Evolutionary conservation across 352 stramenopile genomes (phyloP), one percentile per base, ranked within the genome.

Genomic region (Thraustochytrium sp.): DNA sequence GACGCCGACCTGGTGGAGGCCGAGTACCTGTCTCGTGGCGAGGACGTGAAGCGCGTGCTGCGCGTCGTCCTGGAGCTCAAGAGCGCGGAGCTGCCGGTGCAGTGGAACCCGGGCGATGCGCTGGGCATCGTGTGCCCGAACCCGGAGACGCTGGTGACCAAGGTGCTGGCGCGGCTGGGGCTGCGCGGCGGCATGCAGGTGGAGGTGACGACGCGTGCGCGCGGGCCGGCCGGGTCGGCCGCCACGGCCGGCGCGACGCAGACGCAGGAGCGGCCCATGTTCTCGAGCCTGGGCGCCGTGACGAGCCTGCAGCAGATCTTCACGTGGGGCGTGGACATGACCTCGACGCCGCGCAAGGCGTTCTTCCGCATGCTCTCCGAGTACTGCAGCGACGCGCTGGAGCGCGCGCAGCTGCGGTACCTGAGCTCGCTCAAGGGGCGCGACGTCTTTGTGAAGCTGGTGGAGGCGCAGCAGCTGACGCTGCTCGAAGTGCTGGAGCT

Each of bases 401-500:
- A 91, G 11, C 87, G 29, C 23, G n/a, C 78, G 55, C 37, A 51
- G 8, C 18, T 85, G 46, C 42, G 31, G 29, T 80, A 80, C 44
- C 53, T 80, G 36, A 80, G 68, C 49, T 80, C 68, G 9, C 48
- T 65, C n/a, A 51, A 51, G 11, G 68, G 68, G 23, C 68, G 68
- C 23, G 37, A 51, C n/a, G 36, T 88, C 48, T 88, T 89, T 55
- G 54, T 94, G 78, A 84, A 56, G 23, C 96, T 95, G 84, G 87
- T 98, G 26, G 87, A 91, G 23, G 89, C 93, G 42, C 94, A 98
- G 85, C 89, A 92, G 46, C 85, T 96, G 18, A 94, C 91, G 26
- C 87, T 98, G 38, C 86, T 96, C 34, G 94, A 98, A 84, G 76
- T 98, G 29, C 85, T 98, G 13, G 85, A 90, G 63, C 86, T 96